Conservation (phyloP, 495 filamentous ascomycete species). For the Aspergillus steynii region DNA sequence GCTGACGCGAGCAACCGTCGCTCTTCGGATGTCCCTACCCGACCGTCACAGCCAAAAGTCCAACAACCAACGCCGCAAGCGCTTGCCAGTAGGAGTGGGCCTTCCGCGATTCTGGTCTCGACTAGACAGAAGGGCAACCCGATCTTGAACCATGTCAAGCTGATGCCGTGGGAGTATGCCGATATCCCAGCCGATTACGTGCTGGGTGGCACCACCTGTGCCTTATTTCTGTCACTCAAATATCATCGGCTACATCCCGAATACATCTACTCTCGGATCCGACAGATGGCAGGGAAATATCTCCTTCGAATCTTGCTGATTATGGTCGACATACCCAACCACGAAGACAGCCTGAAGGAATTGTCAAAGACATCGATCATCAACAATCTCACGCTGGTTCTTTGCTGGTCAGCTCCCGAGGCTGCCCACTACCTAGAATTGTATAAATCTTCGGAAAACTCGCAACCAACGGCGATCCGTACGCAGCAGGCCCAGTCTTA, state of each 20-base stretch:
- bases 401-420: slow-evolving; percentile 93
- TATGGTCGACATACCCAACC: slow-evolving; percentile 91
- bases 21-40: slow-evolving; percentile 29
- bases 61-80: slow-evolving; percentile 87
- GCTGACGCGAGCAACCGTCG: slow-evolving; percentile 36
- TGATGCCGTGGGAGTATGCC: slow-evolving; percentile 93
- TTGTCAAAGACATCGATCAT: slow-evolving; percentile 86
- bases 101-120: slow-evolving; percentile 83
- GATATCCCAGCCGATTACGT: slow-evolving; percentile 94
- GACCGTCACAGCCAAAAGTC: slow-evolving; percentile 52
- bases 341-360: slow-evolving; percentile 77
- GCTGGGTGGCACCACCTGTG: slow-evolving; percentile 83
- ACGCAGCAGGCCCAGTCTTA: slow-evolving; percentile 81
- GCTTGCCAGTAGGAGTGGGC: slow-evolving; percentile 63
- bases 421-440: slow-evolving; percentile 90
- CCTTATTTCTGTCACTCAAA: slow-evolving; percentile 90
- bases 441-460: slow-evolving; percentile 90
- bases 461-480: slow-evolving; percentile 75
- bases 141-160: slow-evolving; percentile 76
- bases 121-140: slow-evolving; percentile 92
- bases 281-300: slow-evolving; percentile 75
- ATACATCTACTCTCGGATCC: slow-evolving; percentile 94
- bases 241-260: slow-evolving; percentile 97
- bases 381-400: slow-evolving; percentile 86
- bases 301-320: slow-evolving; percentile 79